These are phyloP conservation scores for Chenopodium suecicum DNA, from an alignment of 148 eudicot genomes.

Conservation along the genomic window DNA sequence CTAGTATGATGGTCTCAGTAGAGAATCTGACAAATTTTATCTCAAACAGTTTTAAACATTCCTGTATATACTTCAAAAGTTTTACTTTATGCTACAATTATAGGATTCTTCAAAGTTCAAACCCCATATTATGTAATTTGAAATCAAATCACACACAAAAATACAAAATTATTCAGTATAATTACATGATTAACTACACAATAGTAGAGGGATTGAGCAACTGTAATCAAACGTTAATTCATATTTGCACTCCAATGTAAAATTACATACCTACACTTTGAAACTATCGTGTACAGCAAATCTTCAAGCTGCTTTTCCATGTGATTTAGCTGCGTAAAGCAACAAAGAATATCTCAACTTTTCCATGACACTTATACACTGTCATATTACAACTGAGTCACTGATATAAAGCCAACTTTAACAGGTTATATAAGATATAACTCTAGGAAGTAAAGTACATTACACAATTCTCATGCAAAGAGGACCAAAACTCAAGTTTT, in stretches of 20 bases:
- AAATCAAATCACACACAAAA: not conserved
- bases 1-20: not conserved
- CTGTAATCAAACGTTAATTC: not conserved
- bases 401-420: not conserved
- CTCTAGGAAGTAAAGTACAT: not conserved
- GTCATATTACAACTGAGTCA: no score
- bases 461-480: not conserved
- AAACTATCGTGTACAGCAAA: slow-evolving; percentile 45
- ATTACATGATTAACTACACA: not conserved
- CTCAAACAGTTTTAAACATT: not conserved
- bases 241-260: not conserved
- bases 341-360: slow-evolving; percentile 14
- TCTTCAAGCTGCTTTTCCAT: slow-evolving; percentile 82
- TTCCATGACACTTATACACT: not conserved
- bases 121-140: not conserved
- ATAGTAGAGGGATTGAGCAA: not conserved
- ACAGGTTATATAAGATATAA: not conserved
- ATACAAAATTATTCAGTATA: not conserved
- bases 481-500: not conserved
- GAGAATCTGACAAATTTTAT: not conserved
- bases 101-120: not conserved
- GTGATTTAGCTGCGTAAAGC: slow-evolving; percentile 48
- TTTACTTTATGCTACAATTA: not conserved
- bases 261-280: slow-evolving; percentile 64
- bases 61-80: not conserved